Evolutionary conservation across 768 basidiomycete species (phyloP), one percentile per base, ranked within the genome.

Genomic region (Piloderma croceum): DNA sequence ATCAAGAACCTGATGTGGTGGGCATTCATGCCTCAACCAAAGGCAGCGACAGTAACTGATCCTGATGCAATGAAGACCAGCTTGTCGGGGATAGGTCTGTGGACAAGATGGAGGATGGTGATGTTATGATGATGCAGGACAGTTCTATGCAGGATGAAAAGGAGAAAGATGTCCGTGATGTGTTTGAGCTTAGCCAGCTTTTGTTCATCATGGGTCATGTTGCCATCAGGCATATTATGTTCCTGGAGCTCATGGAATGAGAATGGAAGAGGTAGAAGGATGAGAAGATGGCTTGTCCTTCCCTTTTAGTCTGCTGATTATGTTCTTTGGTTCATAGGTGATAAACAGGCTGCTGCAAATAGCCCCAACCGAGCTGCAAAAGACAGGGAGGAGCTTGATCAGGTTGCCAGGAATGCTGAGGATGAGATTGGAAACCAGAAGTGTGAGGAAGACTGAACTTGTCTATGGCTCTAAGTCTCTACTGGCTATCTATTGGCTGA

Each of bases 251-350:
- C 36, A 84, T 97, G 17, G 96, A 99, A 60, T 69, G 93, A 24
- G 94, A 99, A 56, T 87, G 90, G 79, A 99, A 99, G 65, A 69
- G 93, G 7, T 83, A 94, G 61, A 97, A 96, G 65, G 92, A 96
- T 45, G 89, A 88, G 56, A 83, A 79, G 46, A 79, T 82, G 18
- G 69, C 81, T 42, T 83, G 92, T 89, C 49, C 27, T n/a, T n/a
- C n/a, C 15, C 2, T 17, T n/a, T 11, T 51, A 3, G 51, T 12
- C 9, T 29, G 15, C 27, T 15, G 27, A 9, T 29, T 9, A 29
- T 29, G 10, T 29, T 9, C 9, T 15, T 15, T 29, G 9, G 27
- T 15, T 9, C 9, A 1, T 49, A 79, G 81, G 75, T 52, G 85
- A 81, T 36, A 90, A 87, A 54, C 68, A 69, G 9, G 70, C 67